phyloP scores from a whole-genome alignment of 176 grass and related monocot species.

The Elymus sibiricus region DNA sequence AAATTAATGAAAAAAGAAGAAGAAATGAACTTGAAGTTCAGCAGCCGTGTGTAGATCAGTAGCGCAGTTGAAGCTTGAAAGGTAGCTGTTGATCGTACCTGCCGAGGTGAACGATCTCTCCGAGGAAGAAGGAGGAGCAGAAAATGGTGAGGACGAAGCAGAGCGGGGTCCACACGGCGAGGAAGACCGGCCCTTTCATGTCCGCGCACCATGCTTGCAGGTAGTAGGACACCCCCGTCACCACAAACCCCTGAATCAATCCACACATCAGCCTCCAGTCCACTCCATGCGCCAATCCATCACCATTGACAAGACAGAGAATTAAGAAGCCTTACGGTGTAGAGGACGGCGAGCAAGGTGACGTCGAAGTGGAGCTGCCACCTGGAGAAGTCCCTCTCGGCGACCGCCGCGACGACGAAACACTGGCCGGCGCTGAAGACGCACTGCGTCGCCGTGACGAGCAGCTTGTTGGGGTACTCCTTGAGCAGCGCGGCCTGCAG shows the following conservation, averaged over 20 bases:
- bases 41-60: neutral
- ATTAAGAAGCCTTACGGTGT: neutral
- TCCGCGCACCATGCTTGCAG: conserved; percentile 57
- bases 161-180: conserved; percentile 38
- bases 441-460: conserved; percentile 40
- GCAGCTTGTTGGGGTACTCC: conserved; percentile 61
- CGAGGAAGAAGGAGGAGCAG: conserved; percentile 41
- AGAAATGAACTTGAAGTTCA: neutral
- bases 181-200: conserved; percentile 49
- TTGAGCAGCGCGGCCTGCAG: conserved; percentile 55
- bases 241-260: conserved; percentile 30
- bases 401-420: conserved; percentile 21
- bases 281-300: neutral
- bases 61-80: neutral
- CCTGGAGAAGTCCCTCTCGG: conserved; percentile 49
- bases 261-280: neutral
- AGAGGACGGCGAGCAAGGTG: conserved; percentile 44
- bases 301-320: neutral
- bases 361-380: conserved; percentile 52
- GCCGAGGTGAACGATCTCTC: conserved; percentile 41
- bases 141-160: conserved; percentile 45
- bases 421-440: conserved; percentile 50
- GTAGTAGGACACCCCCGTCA: conserved; percentile 48
- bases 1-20: neutral
- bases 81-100: conserved; percentile 21